Conservation (phyloP, 176 grass and related monocot species). For the Triticum monococcum region DNA sequence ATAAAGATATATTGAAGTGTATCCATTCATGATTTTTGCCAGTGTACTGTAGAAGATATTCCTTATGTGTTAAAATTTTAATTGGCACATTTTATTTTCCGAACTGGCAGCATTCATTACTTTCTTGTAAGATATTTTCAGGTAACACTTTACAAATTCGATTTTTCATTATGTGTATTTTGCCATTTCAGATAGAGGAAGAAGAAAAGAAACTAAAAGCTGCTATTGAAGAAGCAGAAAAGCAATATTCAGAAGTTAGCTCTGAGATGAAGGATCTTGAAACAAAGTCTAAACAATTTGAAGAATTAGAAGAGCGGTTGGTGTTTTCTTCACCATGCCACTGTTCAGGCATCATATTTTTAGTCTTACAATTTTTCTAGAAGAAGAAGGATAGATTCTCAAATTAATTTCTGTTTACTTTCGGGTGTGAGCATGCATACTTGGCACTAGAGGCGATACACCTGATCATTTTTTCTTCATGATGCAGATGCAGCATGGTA, state of each 20-base stretch:
- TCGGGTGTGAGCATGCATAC: not conserved
- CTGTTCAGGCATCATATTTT: not conserved
- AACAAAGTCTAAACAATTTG: conserved; percentile 82
- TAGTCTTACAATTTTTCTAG: not conserved
- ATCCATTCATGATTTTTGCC: not conserved
- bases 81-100: not conserved
- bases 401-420: not conserved
- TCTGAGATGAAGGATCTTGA: conserved; percentile 78
- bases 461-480: not conserved
- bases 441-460: not conserved
- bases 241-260: conserved; percentile 68
- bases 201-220: conserved; percentile 74
- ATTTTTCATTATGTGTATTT: conserved; percentile 4
- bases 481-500: not conserved
- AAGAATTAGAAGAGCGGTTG: conserved; percentile 88
- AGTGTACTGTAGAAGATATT: not conserved
- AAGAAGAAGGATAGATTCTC: conserved; percentile 2
- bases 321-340: conserved; percentile 16
- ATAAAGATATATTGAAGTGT: not conserved
- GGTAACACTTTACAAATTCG: conserved; percentile 6
- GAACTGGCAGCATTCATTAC: not conserved
- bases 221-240: conserved; percentile 92
- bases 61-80: not conserved
- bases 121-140: not conserved
- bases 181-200: conserved; percentile 65